Evolutionary conservation across 306 rosid species (phyloP), one percentile per base, ranked within the genome.

Genomic region (Fragaria ananassa): DNA sequence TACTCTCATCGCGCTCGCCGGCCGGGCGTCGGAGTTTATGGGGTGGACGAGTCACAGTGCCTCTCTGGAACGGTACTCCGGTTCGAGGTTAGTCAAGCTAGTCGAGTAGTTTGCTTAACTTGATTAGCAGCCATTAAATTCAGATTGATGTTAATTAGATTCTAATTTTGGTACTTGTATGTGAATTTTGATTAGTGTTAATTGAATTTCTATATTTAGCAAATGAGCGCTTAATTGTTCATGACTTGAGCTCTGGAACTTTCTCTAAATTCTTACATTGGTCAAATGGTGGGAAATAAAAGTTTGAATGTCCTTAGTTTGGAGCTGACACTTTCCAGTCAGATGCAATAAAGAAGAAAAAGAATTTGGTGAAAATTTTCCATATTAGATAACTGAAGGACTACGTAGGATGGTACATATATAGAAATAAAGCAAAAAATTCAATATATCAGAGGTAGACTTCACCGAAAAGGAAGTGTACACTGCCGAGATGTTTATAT

Each of bases 1-100:
- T 49, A 85, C 93, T 68, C 74, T 95, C 45, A 51, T 89, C 49
- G 74, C 79, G 18, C 84, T 92, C 21, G 82, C 87, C 2, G 29
- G 80, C 29, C 91, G 81, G 8, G 86, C 89, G 13, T 85, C 96
- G 70, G 81, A 63, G 46, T 84, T 88, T 45, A 58, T 81, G 83
- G 83, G 86, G 58, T 89, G 96, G 96, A 81, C 81, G 49, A 69
- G 68, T 72, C 83, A 53, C 34, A 68, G 60, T 61, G 72, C 77
- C 25, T 63, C 85, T 50, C 50, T 80, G 4, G 74, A 70, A 72
- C 88, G 76, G 46, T 77, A 37, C 66, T 41, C 88, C 71, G 78
- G 31, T 60, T 84, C 96, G 21, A 84, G 99, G 99, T 95, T 49
- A 70, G 87, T 84, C 9, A 34, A 53, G 17, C 67, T 34, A 23